These are phyloP conservation scores for Russula vinacea DNA, from an alignment of 768 basidiomycete species.

Conservation along the genomic window DNA sequence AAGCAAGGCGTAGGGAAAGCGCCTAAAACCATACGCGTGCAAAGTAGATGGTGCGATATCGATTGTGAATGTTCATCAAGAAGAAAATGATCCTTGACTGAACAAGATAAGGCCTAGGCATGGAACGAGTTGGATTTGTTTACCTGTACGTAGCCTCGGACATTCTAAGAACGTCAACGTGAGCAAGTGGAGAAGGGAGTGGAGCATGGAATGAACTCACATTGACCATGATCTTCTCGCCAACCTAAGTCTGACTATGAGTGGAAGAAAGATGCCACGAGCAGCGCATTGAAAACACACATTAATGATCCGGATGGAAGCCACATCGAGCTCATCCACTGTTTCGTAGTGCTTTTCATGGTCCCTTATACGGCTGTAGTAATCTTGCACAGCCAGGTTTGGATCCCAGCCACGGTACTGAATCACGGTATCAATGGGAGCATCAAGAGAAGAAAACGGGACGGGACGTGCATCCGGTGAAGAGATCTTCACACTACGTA, in stretches of 20 bases:
- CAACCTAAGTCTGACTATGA: constrained; percentile 52
- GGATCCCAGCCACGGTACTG: constrained; percentile 90
- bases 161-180: constrained; percentile 47
- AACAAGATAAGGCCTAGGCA: constrained; percentile 15
- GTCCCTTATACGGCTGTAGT: constrained; percentile 81
- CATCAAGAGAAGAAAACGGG: background rate
- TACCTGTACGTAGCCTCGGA: constrained; percentile 86
- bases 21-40: constrained; percentile 63
- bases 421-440: constrained; percentile 35
- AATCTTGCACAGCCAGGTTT: constrained; percentile 87
- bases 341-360: constrained; percentile 90
- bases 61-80: constrained; percentile 98
- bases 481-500: constrained; percentile 94
- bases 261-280: background rate
- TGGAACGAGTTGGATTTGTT: background rate
- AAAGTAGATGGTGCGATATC: constrained; percentile 91
- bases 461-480: constrained; percentile 81
- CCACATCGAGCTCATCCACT: constrained; percentile 70
- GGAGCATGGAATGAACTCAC: constrained; percentile 42
- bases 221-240: constrained; percentile 95
- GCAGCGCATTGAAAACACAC: background rate
- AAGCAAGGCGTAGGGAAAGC: constrained; percentile 3
- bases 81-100: constrained; percentile 97
- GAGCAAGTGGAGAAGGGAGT: constrained; percentile 2
- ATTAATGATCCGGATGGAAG: constrained; percentile 24